Evolutionary conservation across 176 grass and related monocot genomes (phyloP).

Genomic region (Phyllostachys edulis): DNA sequence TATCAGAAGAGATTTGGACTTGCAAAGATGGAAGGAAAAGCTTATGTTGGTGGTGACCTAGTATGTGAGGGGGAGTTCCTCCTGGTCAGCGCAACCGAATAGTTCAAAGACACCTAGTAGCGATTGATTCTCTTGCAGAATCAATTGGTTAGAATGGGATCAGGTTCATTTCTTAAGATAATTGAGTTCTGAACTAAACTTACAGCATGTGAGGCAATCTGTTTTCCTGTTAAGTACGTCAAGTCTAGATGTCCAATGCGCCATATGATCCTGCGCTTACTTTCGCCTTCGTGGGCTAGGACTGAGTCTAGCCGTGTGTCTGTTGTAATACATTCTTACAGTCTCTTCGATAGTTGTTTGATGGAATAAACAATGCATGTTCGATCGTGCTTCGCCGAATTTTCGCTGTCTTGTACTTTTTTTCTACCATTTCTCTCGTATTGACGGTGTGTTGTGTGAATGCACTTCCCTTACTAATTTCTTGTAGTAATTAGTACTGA

Average conservation of each 20-base stretch:
- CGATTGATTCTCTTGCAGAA: background rate
- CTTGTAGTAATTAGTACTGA: background rate
- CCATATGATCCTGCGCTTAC: background rate
- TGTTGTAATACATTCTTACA: constrained; percentile 9
- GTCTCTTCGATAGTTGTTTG: background rate
- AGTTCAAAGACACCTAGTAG: background rate
- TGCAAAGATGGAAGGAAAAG: constrained; percentile 97
- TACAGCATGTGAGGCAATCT: background rate
- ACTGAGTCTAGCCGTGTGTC: background rate
- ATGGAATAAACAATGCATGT: constrained; percentile 20
- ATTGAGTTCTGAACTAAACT: constrained; percentile 7
- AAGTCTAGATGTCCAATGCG: background rate
- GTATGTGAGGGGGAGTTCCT: constrained; percentile 94
- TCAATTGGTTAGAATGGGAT: background rate
- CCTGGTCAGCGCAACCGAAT: constrained; percentile 58
- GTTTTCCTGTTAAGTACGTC: background rate
- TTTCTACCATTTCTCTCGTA: background rate
- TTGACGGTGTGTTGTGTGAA: background rate
- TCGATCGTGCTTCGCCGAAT: background rate
- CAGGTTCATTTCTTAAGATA: background rate
- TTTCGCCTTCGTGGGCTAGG: background rate
- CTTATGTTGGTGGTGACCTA: constrained; percentile 72
- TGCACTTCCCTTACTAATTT: background rate
- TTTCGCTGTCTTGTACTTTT: background rate
- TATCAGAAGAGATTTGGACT: constrained; percentile 87